These are phyloP conservation scores for Barnettozyma wickerhamii DNA, from an alignment of 805 yeast genomes.

Conservation along the genomic window DNA sequence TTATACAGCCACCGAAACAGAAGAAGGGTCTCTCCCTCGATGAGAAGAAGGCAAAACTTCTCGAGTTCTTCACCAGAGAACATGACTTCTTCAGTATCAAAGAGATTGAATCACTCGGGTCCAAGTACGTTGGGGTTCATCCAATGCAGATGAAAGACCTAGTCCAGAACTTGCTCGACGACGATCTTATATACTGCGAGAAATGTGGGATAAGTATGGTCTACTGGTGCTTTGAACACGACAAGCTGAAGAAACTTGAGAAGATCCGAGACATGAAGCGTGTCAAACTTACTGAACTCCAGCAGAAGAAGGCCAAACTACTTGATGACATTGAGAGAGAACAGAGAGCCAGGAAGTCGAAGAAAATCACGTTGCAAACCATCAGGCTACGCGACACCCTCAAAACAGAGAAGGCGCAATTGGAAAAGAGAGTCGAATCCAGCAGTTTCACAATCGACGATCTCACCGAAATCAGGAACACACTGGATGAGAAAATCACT, in stretches of 20 bases:
- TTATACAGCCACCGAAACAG: conserved; percentile 13
- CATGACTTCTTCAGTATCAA: conserved; percentile 44
- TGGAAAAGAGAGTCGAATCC: conserved; percentile 10
- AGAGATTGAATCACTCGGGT: conserved; percentile 44
- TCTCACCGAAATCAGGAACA: conserved; percentile 7
- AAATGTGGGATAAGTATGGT: conserved; percentile 52
- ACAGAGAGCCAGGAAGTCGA: conserved; percentile 3
- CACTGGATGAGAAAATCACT: conserved; percentile 10
- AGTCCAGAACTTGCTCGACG: conserved; percentile 43
- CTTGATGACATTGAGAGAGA: conserved; percentile 7
- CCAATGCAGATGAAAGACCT: conserved; percentile 52
- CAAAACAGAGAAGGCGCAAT: conserved; percentile 6
- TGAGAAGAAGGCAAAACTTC: conserved; percentile 34
- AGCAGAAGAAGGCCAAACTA: conserved; percentile 11
- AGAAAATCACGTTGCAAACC: conserved; percentile 2
- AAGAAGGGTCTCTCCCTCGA: conserved; percentile 34
- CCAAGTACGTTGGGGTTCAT: conserved; percentile 42
- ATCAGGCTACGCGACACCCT: conserved; percentile 14
- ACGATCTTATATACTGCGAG: conserved; percentile 42
- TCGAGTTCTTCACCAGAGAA: conserved; percentile 35
- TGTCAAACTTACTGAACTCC: conserved; percentile 7
- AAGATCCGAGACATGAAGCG: conserved; percentile 4
- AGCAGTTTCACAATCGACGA: conserved; percentile 13
- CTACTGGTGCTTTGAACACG: conserved; percentile 46
- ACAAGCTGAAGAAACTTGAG: conserved; percentile 22